Conservation (phyloP, 176 grass and related monocot species). For the Puccinellia tenuiflora region DNA sequence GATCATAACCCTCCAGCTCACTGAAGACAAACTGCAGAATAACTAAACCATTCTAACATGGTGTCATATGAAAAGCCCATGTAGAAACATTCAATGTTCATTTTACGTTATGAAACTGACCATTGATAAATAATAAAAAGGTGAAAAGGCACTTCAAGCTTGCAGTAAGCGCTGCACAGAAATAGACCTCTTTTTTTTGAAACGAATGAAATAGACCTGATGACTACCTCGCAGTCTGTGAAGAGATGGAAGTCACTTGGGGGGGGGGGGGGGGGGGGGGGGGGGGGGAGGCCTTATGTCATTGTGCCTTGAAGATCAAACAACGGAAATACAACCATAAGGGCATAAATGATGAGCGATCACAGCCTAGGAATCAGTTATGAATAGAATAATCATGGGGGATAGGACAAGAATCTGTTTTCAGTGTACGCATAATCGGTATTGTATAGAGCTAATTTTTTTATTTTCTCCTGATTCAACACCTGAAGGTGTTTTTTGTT, state of each 20-base stretch:
- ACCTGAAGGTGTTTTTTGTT: background rate
- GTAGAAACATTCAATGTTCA: background rate
- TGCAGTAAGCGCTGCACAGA: background rate
- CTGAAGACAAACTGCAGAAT: background rate
- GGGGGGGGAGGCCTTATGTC: background rate
- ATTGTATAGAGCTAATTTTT: background rate
- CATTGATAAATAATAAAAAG: background rate
- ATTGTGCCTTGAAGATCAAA: background rate
- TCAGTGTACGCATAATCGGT: background rate
- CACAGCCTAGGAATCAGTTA: background rate
- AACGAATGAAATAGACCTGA: background rate
- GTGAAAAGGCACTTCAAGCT: background rate
- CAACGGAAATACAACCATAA: background rate
- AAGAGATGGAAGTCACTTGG: background rate
- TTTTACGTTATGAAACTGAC: background rate
- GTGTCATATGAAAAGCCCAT: background rate
- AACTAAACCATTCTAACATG: background rate
- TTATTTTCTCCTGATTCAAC: conserved; percentile 6
- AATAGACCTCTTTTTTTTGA: background rate
- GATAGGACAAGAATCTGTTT: background rate
- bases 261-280: background rate
- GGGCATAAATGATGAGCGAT: background rate
- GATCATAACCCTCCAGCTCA: background rate
- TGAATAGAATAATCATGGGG: background rate
- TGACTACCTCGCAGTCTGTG: background rate